phyloP scores from a whole-genome alignment of 148 eudicot species.

The Fagopyrum homotropicum region DNA sequence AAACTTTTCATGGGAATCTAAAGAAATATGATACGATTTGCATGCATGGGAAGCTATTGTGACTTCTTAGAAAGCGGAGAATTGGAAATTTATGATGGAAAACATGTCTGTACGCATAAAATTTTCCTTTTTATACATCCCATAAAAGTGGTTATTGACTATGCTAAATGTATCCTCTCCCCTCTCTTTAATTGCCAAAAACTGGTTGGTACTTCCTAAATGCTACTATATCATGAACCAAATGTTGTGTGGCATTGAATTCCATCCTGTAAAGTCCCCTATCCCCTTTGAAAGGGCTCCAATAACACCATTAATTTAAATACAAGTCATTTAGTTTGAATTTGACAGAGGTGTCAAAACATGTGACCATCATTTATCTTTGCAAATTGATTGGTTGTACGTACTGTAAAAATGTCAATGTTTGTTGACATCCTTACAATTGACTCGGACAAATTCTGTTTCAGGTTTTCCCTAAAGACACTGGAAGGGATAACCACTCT shows the following conservation, averaged over 20 bases:
- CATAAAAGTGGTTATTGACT: background rate
- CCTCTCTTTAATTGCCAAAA: background rate
- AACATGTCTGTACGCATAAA: background rate
- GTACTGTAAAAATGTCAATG: background rate
- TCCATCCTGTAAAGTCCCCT: background rate
- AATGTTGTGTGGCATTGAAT: background rate
- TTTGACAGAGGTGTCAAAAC: background rate
- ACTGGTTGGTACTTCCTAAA: background rate
- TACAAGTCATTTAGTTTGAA: background rate
- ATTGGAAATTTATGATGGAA: background rate
- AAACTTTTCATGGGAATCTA: background rate
- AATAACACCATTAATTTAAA: background rate
- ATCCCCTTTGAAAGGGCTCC: background rate
- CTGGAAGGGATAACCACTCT: conserved; percentile 10
- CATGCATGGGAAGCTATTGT: background rate
- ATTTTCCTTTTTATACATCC: too few relatives aligned
- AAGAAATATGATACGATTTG: background rate
- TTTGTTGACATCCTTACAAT: background rate
- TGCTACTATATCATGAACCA: background rate
- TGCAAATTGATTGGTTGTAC: background rate
- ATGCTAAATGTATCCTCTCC: background rate
- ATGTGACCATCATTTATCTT: background rate
- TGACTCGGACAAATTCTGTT: background rate
- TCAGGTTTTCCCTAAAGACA: conserved; percentile 3
- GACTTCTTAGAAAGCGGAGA: background rate